These are phyloP conservation scores for Wickerhamiella sorbophila DNA, from an alignment of 805 yeast genomes.

Conservation along the genomic window DNA sequence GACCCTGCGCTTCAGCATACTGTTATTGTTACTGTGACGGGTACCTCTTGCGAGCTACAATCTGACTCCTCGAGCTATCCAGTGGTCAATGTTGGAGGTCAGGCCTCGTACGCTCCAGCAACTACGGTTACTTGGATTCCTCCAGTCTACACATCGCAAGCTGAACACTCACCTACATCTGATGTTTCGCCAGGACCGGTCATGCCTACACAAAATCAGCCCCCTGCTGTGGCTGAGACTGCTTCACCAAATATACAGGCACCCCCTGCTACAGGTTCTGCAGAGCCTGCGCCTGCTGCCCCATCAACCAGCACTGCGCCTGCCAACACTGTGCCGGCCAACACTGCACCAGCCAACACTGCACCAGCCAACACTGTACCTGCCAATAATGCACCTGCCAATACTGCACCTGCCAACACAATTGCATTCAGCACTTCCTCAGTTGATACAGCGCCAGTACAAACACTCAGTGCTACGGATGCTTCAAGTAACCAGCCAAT, in stretches of 20 bases:
- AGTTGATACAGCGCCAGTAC: neutral
- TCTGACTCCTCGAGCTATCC: slow-evolving; percentile 12
- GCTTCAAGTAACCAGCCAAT: too few relatives aligned
- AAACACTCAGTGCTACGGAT: too few relatives aligned
- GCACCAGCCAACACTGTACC: neutral
- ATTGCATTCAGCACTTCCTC: slow-evolving; percentile 5
- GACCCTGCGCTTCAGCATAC: slow-evolving; percentile 19
- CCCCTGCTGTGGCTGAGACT: neutral
- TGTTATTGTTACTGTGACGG: slow-evolving; percentile 16
- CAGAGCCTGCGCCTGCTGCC: slow-evolving; percentile 1
- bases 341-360: neutral
- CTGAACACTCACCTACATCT: neutral
- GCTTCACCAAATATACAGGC: slow-evolving; percentile 9
- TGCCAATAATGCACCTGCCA: neutral
- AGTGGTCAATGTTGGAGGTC: slow-evolving; percentile 18
- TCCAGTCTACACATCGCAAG: neutral
- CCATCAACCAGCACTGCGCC: slow-evolving; percentile 2
- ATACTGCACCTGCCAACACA: neutral
- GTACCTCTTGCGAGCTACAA: slow-evolving; percentile 9
- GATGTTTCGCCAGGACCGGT: neutral
- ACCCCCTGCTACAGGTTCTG: slow-evolving; percentile 3
- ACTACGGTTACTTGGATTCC: neutral
- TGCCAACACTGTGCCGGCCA: neutral
- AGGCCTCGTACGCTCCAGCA: neutral
- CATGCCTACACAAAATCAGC: neutral